A percentile compares a stretch with the other conserved stretches of the same genome.
phyloP scores from a whole-genome alignment of 148 eudicot genomes.

The Polygonum maritimum region DNA sequence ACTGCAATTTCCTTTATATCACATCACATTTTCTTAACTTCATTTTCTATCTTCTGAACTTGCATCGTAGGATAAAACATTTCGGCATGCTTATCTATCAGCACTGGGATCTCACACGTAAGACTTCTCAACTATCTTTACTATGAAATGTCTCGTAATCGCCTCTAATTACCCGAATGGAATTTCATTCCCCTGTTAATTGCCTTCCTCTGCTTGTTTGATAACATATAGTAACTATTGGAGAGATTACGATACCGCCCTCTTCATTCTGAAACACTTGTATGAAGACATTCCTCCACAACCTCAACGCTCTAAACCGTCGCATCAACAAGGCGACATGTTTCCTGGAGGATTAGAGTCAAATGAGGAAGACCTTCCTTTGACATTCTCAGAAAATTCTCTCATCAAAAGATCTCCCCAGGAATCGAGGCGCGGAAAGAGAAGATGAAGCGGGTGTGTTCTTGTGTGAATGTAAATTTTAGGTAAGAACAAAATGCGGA shows the following conservation, averaged over 20 bases:
- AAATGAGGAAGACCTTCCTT: not conserved
- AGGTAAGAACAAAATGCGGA: not conserved
- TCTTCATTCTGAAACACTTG: slow-evolving; percentile 76
- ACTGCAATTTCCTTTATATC: too few species aligned
- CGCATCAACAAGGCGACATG: not conserved
- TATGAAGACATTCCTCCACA: slow-evolving; percentile 60
- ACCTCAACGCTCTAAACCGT: not conserved
- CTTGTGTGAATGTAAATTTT: not conserved
- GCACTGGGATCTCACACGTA: slow-evolving; percentile 93
- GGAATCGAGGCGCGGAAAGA: not conserved
- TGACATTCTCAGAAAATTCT: slow-evolving; percentile 3
- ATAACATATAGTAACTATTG: slow-evolving; percentile 65
- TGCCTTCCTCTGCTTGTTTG: not conserved
- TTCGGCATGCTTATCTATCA: slow-evolving; percentile 80
- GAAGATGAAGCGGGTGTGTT: not conserved
- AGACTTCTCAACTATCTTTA: slow-evolving; percentile 13
- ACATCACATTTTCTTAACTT: not conserved
- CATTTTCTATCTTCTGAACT: not conserved
- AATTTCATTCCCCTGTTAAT: not conserved
- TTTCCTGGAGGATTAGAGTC: not conserved
- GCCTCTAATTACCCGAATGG: not conserved
- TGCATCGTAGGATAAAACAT: slow-evolving; percentile 77
- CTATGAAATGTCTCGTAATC: not conserved
- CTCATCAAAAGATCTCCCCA: not conserved
- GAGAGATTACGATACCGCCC: slow-evolving; percentile 88